Evolutionary conservation across 805 yeast species (phyloP).

Genomic region (Suhomyces kilbournensis): DNA sequence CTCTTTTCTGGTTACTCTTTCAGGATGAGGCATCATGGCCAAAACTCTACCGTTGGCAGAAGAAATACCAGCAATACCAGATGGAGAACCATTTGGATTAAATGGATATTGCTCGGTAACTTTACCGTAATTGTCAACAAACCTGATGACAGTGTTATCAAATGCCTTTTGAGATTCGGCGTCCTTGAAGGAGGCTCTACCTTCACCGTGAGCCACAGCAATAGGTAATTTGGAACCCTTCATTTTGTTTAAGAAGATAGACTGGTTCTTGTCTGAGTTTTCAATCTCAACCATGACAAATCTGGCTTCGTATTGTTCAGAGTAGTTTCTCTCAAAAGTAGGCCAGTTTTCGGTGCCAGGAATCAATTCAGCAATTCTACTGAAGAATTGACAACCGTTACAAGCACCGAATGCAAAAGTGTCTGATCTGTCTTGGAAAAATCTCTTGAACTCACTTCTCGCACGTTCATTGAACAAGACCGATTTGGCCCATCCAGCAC

Average conservation of each 20-base stretch:
- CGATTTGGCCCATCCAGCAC: slow-evolving; percentile 98
- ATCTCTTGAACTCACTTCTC: slow-evolving; percentile 69
- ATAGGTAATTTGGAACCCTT: slow-evolving; percentile 91
- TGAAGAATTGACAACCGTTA: slow-evolving; percentile 96
- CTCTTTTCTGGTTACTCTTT: slow-evolving; percentile 84
- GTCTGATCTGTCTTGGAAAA: slow-evolving; percentile 83
- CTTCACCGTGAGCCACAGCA: slow-evolving; percentile 99
- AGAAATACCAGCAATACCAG: slow-evolving; percentile 88
- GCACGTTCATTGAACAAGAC: slow-evolving; percentile 80
- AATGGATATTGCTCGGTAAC: slow-evolving; percentile 81
- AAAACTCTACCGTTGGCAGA: slow-evolving; percentile 91
- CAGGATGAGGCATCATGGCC: slow-evolving; percentile 99
- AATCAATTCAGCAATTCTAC: slow-evolving; percentile 78
- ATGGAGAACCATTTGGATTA: slow-evolving; percentile 95
- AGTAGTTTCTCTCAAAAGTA: slow-evolving; percentile 80
- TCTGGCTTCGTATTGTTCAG: slow-evolving; percentile 97
- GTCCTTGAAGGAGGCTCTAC: slow-evolving; percentile 71
- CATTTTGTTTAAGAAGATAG: slow-evolving; percentile 84
- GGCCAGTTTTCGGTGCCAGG: slow-evolving; percentile 98
- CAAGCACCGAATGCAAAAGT: slow-evolving; percentile 98
- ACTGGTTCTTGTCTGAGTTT: slow-evolving; percentile 45
- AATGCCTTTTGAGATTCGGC: slow-evolving; percentile 46
- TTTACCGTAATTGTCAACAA: slow-evolving; percentile 87
- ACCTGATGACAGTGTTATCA: slow-evolving; percentile 62
- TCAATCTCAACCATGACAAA: slow-evolving; percentile 82